Evolutionary conservation across 306 rosid genomes (phyloP).

Genomic region (Bauhinia variegata): DNA sequence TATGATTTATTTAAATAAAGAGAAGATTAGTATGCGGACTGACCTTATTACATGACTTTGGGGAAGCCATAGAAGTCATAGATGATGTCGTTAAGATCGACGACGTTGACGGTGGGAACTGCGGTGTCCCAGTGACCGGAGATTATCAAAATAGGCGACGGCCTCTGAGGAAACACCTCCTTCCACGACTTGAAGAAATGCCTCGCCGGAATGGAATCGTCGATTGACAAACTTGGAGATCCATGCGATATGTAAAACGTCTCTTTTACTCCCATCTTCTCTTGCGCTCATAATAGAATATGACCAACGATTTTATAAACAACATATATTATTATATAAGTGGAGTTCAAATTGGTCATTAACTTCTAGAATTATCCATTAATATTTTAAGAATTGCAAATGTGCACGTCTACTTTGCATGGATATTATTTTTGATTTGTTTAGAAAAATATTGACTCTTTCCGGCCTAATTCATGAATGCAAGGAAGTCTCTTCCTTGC

Average conservation of each 20-base stretch:
- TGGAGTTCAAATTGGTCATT: no score
- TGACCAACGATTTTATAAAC: no score
- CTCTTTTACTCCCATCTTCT: slow-evolving; percentile 42
- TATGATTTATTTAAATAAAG: no score
- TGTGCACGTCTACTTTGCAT: no score
- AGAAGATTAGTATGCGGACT: no score
- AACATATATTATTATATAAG: no score
- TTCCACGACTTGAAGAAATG: slow-evolving; percentile 64
- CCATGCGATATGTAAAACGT: slow-evolving; percentile 77
- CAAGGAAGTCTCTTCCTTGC: no score
- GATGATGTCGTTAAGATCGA: slow-evolving; percentile 59
- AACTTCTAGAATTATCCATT: no score
- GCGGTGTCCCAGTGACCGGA: slow-evolving; percentile 81
- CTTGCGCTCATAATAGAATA: background rate
- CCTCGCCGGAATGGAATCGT: slow-evolving; percentile 54
- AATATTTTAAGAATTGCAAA: no score
- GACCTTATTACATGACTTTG: slow-evolving; percentile 65
- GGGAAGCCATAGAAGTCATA: slow-evolving; percentile 83
- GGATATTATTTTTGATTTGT: no score
- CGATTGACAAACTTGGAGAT: slow-evolving; percentile 66
- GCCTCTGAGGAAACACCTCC: slow-evolving; percentile 36
- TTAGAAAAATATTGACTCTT: no score
- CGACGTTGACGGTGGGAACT: slow-evolving; percentile 58
- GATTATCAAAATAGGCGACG: slow-evolving; percentile 59
- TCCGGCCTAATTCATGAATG: no score